A percentile compares a stretch with the other conserved stretches of the same genome.
Evolutionary conservation across 352 stramenopile genomes (phyloP).

Genomic region (Phytopythium aichiense): DNA sequence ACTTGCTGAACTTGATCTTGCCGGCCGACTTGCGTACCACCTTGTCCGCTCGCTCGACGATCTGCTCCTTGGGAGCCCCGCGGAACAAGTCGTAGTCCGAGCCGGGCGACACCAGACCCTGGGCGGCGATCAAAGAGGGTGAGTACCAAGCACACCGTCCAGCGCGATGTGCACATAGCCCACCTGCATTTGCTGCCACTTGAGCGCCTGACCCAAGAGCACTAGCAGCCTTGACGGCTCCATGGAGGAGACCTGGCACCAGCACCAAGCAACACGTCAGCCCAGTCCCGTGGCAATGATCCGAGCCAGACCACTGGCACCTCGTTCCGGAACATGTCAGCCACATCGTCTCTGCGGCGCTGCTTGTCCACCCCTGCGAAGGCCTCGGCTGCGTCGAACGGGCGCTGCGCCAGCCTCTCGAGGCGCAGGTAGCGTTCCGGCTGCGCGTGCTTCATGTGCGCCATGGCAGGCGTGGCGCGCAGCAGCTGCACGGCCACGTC

Average conservation of each 20-base stretch:
- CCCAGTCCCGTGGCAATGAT: not conserved
- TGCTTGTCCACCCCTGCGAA: conserved; percentile 76
- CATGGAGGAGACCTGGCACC: conserved; percentile 37
- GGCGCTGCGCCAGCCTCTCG: conserved; percentile 66
- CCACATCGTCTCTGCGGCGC: conserved; percentile 74
- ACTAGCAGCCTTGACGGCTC: conserved; percentile 87
- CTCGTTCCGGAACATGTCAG: conserved; percentile 65
- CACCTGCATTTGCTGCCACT: conserved; percentile 86
- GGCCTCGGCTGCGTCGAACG: conserved; percentile 65
- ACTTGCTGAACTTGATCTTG: conserved; percentile 90
- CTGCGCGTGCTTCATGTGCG: conserved; percentile 42
- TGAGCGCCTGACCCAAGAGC: conserved; percentile 86
- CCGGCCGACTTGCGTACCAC: conserved; percentile 55
- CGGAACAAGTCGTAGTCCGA: conserved; percentile 82
- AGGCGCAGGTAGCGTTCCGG: conserved; percentile 59
- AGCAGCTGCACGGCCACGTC: conserved; percentile 76
- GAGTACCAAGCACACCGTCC: not conserved
- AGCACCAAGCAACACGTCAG: not conserved
- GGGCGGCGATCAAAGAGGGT: not conserved
- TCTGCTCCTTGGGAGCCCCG: conserved; percentile 45
- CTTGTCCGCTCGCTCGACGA: conserved; percentile 58
- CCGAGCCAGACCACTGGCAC: conserved; percentile 14
- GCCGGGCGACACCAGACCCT: conserved; percentile 61
- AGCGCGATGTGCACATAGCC: not conserved
- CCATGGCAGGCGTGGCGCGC: conserved; percentile 39